These are phyloP conservation scores for Millerago galiae DNA, from an alignment of 805 yeast genomes.

Conservation along the genomic window DNA sequence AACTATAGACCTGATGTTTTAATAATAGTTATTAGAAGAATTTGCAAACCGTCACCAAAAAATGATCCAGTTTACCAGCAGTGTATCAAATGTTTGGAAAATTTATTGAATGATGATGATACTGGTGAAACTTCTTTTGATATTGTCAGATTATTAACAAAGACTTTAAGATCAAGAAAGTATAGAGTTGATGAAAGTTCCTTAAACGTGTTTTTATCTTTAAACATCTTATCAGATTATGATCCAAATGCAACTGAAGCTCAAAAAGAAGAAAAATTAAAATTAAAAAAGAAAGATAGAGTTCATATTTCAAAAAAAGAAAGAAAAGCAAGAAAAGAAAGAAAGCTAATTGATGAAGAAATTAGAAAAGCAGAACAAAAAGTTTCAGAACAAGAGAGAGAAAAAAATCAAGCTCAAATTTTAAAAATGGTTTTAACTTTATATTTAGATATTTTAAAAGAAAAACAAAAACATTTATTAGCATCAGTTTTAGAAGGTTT, in stretches of 20 bases:
- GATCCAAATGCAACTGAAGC: constrained; percentile 56
- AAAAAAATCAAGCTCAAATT: constrained; percentile 76
- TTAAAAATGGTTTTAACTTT: constrained; percentile 64
- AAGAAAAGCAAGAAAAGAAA: constrained; percentile 79
- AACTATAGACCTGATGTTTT: constrained; percentile 76
- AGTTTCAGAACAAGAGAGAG: constrained; percentile 82
- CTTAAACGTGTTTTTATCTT: constrained; percentile 61
- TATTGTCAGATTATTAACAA: constrained; percentile 57
- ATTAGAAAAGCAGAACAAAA: constrained; percentile 81
- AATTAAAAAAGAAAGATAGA: constrained; percentile 77
- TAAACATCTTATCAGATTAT: constrained; percentile 61
- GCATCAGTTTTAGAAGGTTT: constrained; percentile 90
- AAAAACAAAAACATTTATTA: constrained; percentile 56
- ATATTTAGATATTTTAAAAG: constrained; percentile 71
- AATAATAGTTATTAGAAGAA: constrained; percentile 57
- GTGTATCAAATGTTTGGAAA: constrained; percentile 61
- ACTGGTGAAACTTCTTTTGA: constrained; percentile 79
- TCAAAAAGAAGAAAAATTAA: constrained; percentile 37
- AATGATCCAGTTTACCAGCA: constrained; percentile 43
- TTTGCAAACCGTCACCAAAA: constrained; percentile 48
- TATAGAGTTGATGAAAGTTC: constrained; percentile 82
- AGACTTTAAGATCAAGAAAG: constrained; percentile 65
- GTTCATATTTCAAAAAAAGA: constrained; percentile 89
- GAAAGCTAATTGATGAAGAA: constrained; percentile 84
- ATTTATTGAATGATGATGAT: constrained; percentile 71